Evolutionary conservation across 805 yeast species (phyloP).

Genomic region (Nakazawaea ambrosiae): DNA sequence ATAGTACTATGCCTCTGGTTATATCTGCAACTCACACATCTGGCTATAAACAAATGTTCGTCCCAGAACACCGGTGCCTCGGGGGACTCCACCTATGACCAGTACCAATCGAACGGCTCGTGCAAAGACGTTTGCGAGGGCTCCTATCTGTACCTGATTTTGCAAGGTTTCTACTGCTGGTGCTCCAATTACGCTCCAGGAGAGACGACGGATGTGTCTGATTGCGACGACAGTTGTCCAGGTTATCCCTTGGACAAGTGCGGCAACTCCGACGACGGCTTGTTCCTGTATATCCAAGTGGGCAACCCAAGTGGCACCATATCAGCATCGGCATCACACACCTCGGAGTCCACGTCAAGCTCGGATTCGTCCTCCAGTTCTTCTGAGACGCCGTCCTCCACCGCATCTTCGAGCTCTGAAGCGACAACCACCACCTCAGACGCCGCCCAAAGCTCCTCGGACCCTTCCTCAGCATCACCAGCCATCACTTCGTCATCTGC

Average conservation of each 20-base stretch:
- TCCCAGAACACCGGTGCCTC: slow-evolving; percentile 30
- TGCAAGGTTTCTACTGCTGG: slow-evolving; percentile 51
- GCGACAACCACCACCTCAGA: slow-evolving; percentile 9
- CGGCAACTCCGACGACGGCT: slow-evolving; percentile 33
- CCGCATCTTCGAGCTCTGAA: background rate
- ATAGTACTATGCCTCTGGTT: no score
- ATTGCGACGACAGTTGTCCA: slow-evolving; percentile 28
- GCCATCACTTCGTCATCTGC: slow-evolving; percentile 14
- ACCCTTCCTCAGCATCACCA: slow-evolving; percentile 14
- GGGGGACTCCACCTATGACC: slow-evolving; percentile 13
- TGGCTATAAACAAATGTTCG: slow-evolving; percentile 15
- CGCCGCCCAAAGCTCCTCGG: slow-evolving; percentile 6
- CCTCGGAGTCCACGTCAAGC: slow-evolving; percentile 12
- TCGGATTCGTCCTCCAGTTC: slow-evolving; percentile 5
- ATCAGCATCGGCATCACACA: slow-evolving; percentile 9
- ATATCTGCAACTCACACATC: no score
- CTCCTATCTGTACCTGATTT: slow-evolving; percentile 45
- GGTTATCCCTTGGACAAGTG: slow-evolving; percentile 37
- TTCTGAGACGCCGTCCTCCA: background rate
- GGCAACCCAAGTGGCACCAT: slow-evolving; percentile 18
- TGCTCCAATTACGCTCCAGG: slow-evolving; percentile 48
- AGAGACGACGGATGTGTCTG: background rate
- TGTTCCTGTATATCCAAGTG: slow-evolving; percentile 48
- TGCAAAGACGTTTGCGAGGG: slow-evolving; percentile 39
- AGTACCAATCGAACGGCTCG: slow-evolving; percentile 40